Base-by-base conservation (phyloP, 2,329 filamentous ascomycete genomes). In the Tolypocladium paradoxum region DNA sequence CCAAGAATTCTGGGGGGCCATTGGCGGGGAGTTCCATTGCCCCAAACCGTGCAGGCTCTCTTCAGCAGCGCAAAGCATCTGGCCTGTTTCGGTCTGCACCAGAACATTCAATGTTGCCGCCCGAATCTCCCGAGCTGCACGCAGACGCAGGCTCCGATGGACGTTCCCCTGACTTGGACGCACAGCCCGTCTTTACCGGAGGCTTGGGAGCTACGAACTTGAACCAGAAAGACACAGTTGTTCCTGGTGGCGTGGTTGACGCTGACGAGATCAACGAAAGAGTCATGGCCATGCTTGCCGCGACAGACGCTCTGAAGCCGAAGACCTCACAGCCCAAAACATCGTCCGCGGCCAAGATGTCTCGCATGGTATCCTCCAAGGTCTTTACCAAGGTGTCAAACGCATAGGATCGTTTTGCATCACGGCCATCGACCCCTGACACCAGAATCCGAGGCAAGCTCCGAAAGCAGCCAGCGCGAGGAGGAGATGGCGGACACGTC, bases 261-360 rank as follows among this genome's bases (percentile, higher is more conserved):
- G 53, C 62, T 16, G 60, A 64, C 4, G 60, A 65, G 29, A 63
- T 72, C 33, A 63, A 64, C 29, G 53, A 64, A n/a, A 72, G 72
- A 53, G 56, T 70, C 12, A 51, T 53, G 5, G 64, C 64, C 14
- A 73, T 72, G 69, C 56, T 73, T 27, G 65, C 69, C 12, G 67
- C 68, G 6, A 69, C 63, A 2, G 54, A 68, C 35, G 60, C 62
- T 14, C 56, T 71, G 6, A 72, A 71, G 53, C 64, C 68, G 29
- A 57, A 54, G 4, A 52, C 57, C n/a, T 52, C 56, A 7, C 55
- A 54, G 3, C 48, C 51, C 6, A 37, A 49, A 29, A 50, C 53
- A 24, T 58, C 51, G 4, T 51, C 56, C 4, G 46, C 53, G 29
- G 60, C 62, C 18, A 66, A 64, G 47, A 54, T 65, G 31, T 59